These are phyloP conservation scores for Xylaria cubensis DNA, from an alignment of 495 filamentous ascomycete species.

Conservation along the genomic window DNA sequence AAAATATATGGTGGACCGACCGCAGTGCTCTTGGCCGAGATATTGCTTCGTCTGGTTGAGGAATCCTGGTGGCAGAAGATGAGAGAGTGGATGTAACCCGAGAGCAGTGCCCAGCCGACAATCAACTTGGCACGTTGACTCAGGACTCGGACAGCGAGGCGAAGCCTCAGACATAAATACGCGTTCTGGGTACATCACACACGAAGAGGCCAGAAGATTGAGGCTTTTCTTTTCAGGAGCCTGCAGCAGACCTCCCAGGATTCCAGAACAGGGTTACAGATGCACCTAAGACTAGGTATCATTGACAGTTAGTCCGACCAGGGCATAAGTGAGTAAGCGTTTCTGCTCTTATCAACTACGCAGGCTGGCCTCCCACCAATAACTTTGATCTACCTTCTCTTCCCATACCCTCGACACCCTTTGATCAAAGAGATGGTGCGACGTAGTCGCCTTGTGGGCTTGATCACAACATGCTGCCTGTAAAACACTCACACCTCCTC, in stretches of 20 bases:
- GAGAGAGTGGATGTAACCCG: constrained; percentile 22
- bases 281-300: constrained; percentile 12
- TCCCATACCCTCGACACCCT: constrained; percentile 8
- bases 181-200: background rate
- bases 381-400: background rate
- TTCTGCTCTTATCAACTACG: constrained; percentile 3
- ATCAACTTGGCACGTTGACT: constrained; percentile 22
- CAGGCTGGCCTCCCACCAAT: constrained; percentile 7
- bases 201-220: constrained; percentile 15
- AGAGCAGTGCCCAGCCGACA: constrained; percentile 27
- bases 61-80: constrained; percentile 17
- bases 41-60: constrained; percentile 22
- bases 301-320: constrained; percentile 11
- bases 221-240: constrained; percentile 25
- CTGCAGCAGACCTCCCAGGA: constrained; percentile 13
- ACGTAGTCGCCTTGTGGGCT: background rate
- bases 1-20: constrained; percentile 7
- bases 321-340: constrained; percentile 11
- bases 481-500: background rate
- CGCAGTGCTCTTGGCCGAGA: constrained; percentile 20
- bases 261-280: constrained; percentile 10
- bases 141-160: constrained; percentile 15
- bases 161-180: constrained; percentile 25
- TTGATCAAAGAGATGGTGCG: background rate
- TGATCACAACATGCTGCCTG: constrained; percentile 7